phyloP scores from a whole-genome alignment of 1,139 yeast genomes.

The Meyerozyma smithsonii region DNA sequence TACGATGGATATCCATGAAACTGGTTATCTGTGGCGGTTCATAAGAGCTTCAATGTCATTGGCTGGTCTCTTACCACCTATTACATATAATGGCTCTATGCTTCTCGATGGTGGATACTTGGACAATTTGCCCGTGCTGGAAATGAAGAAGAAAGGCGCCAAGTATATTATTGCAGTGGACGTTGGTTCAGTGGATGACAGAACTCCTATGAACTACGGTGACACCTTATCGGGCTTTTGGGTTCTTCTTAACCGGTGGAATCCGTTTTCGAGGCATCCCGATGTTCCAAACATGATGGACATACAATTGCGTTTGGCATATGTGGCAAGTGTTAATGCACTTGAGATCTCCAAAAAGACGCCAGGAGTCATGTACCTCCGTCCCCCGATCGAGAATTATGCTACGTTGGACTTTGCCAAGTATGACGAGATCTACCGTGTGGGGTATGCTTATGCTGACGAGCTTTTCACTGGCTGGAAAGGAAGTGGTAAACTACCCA shows the following conservation, averaged over 20 bases:
- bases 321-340: slow-evolving; percentile 93
- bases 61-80: slow-evolving; percentile 90
- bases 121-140: slow-evolving; percentile 87
- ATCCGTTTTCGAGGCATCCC: slow-evolving; percentile 83
- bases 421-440: slow-evolving; percentile 82
- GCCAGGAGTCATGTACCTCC: slow-evolving; percentile 81
- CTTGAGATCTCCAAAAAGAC: slow-evolving; percentile 79
- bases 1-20: slow-evolving; percentile 87
- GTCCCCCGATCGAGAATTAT: slow-evolving; percentile 91
- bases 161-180: slow-evolving; percentile 90
- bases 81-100: slow-evolving; percentile 88
- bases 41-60: slow-evolving; percentile 95
- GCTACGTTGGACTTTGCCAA: slow-evolving; percentile 91
- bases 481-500: slow-evolving; percentile 51
- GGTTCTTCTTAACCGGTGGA: slow-evolving; percentile 86
- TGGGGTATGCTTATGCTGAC: slow-evolving; percentile 75
- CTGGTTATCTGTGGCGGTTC: slow-evolving; percentile 94
- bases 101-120: slow-evolving; percentile 93
- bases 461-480: slow-evolving; percentile 51
- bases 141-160: slow-evolving; percentile 88
- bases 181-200: slow-evolving; percentile 92
- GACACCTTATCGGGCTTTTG: slow-evolving; percentile 90
- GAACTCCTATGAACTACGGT: slow-evolving; percentile 87
- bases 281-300: slow-evolving; percentile 94
- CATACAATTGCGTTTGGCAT: slow-evolving; percentile 87